Evolutionary conservation across 805 yeast genomes (phyloP).

Genomic region (Sugiyamaella lignohabitans): DNA sequence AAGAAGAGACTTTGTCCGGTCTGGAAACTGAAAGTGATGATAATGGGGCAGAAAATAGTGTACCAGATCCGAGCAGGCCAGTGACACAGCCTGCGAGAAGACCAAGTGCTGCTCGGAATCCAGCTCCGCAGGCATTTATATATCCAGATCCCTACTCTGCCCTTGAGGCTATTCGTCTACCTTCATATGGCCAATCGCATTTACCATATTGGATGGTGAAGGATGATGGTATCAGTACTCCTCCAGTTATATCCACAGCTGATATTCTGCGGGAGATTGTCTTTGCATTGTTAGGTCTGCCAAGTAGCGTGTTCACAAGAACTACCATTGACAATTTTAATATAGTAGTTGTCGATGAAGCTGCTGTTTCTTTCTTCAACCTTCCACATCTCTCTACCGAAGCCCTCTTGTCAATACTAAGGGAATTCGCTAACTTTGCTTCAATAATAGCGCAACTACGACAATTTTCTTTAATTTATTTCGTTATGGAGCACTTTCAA

Average conservation of each 20-base stretch:
- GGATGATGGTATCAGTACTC: too few relatives aligned
- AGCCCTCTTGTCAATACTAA: constrained; percentile 5
- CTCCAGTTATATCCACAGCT: not conserved
- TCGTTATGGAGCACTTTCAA: constrained; percentile 9
- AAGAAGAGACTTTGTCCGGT: constrained; percentile 4
- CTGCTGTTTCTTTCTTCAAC: not conserved
- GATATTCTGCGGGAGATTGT: constrained; percentile 14
- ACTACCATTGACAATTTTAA: not conserved
- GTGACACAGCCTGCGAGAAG: not conserved
- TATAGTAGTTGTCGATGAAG: not conserved
- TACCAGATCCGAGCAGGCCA: too few relatives aligned
- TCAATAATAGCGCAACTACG: constrained; percentile 9
- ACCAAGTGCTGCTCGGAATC: not conserved
- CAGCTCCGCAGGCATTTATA: not conserved
- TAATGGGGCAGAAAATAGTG: not conserved
- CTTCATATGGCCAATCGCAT: not conserved
- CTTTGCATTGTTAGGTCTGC: constrained; percentile 14
- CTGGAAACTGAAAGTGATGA: not conserved
- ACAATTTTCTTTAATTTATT: constrained; percentile 9
- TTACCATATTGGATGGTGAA: too few relatives aligned
- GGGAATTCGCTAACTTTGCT: constrained; percentile 5
- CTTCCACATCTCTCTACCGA: constrained; percentile 4
- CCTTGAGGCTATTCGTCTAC: not conserved
- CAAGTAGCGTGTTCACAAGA: constrained; percentile 6
- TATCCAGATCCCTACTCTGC: not conserved